These are phyloP conservation scores for Hanseniaspora pseudoguilliermondii DNA, from an alignment of 805 yeast species.

Conservation along the genomic window DNA sequence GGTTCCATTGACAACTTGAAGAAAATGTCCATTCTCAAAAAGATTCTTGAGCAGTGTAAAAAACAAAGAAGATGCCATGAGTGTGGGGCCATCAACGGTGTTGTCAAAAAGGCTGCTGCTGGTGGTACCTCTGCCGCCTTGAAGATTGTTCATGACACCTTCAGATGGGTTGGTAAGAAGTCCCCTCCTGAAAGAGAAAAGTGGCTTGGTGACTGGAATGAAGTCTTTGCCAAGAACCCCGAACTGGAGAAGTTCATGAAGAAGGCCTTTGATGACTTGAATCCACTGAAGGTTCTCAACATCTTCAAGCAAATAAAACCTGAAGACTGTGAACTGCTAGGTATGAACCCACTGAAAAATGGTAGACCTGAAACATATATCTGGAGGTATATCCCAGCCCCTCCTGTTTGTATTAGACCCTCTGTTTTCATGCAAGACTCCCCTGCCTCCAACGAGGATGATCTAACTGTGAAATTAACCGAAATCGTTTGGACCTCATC, in stretches of 20 bases:
- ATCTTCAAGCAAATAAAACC: constrained; percentile 77
- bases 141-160: constrained; percentile 89
- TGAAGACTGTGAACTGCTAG: constrained; percentile 81
- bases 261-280: constrained; percentile 82
- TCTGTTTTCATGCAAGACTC: constrained; percentile 86
- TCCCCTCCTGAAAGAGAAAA: constrained; percentile 67
- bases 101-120: constrained; percentile 88
- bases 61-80: constrained; percentile 82
- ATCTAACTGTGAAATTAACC: constrained; percentile 84
- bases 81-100: constrained; percentile 88
- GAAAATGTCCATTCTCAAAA: constrained; percentile 77
- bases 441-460: constrained; percentile 90
- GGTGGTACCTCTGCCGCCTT: constrained; percentile 88
- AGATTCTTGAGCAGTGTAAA: constrained; percentile 80
- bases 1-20: constrained; percentile 71
- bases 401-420: constrained; percentile 97
- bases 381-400: constrained; percentile 96
- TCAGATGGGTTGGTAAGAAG: constrained; percentile 89
- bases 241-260: constrained; percentile 79
- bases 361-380: constrained; percentile 94
- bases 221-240: constrained; percentile 61
- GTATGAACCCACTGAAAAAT: constrained; percentile 63
- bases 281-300: constrained; percentile 79
- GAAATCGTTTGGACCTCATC: constrained; percentile 97
- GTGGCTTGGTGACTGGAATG: constrained; percentile 80